These are phyloP conservation scores for Podosphaera aphanis DNA, from an alignment of 2,329 filamentous ascomycete genomes.

Conservation along the genomic window DNA sequence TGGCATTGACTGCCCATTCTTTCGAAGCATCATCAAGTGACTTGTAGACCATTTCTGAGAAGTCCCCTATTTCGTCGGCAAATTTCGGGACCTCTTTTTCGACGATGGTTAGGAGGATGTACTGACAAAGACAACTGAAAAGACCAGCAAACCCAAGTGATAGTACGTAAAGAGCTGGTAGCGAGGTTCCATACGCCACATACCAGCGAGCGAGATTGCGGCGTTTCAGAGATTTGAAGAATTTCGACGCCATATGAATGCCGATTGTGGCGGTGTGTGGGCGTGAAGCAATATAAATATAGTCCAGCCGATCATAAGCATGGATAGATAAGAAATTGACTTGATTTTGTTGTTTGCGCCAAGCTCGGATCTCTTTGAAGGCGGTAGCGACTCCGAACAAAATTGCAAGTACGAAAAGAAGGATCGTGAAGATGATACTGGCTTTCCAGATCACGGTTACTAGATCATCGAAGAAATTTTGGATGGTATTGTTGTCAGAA, in stretches of 20 bases:
- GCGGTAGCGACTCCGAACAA: slow-evolving; percentile 58
- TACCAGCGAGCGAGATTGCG: slow-evolving; percentile 43
- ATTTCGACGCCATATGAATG: slow-evolving; percentile 41
- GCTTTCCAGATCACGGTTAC: slow-evolving; percentile 42
- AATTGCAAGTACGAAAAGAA: slow-evolving; percentile 48
- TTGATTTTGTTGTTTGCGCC: slow-evolving; percentile 46
- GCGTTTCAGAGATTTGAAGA: slow-evolving; percentile 38
- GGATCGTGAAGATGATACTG: slow-evolving; percentile 51
- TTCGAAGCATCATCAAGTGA: slow-evolving; percentile 39
- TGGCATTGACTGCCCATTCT: slow-evolving; percentile 40
- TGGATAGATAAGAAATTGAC: slow-evolving; percentile 40
- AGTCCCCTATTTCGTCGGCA: slow-evolving; percentile 37
- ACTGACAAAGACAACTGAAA: slow-evolving; percentile 44
- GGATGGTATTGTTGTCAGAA: slow-evolving; percentile 60
- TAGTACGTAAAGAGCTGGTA: slow-evolving; percentile 44
- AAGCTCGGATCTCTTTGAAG: slow-evolving; percentile 57
- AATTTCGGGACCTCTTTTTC: slow-evolving; percentile 41
- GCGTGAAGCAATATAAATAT: slow-evolving; percentile 67
- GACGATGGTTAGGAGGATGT: slow-evolving; percentile 35
- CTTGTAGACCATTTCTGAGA: slow-evolving; percentile 38
- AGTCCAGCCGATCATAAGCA: slow-evolving; percentile 60
- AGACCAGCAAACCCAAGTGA: slow-evolving; percentile 43
- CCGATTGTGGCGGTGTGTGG: slow-evolving; percentile 53
- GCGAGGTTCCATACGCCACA: slow-evolving; percentile 43
- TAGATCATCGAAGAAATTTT: slow-evolving; percentile 59